Evolutionary conservation across 495 filamentous ascomycete species (phyloP).

Genomic region (Pyrenula aspistea): DNA sequence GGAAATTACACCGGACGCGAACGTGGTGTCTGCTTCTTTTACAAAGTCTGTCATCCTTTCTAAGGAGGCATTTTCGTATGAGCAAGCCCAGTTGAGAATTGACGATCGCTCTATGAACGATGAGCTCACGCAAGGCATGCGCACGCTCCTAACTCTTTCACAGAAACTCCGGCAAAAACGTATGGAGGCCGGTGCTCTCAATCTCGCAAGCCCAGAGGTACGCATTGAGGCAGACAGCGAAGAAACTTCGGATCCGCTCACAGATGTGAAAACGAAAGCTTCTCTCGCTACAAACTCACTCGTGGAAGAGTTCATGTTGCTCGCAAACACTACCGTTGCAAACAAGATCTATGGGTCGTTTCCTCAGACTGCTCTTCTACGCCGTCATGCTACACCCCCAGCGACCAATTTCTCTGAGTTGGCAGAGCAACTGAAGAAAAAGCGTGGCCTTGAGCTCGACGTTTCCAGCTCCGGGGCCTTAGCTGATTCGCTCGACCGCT

Average conservation of each 20-base stretch:
- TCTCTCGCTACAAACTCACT: constrained; percentile 93
- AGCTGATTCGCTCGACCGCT: constrained; percentile 79
- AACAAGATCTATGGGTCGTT: constrained; percentile 77
- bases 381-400: constrained; percentile 82
- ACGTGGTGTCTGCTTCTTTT: constrained; percentile 71
- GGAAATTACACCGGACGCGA: constrained; percentile 78
- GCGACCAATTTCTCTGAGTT: constrained; percentile 95
- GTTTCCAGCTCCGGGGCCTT: constrained; percentile 81
- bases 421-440: constrained; percentile 73
- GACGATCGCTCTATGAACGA: constrained; percentile 79
- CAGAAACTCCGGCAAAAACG: constrained; percentile 92
- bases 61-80: constrained; percentile 96
- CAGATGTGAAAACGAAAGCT: constrained; percentile 86
- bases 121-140: constrained; percentile 82
- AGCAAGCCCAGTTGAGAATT: constrained; percentile 85
- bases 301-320: constrained; percentile 98
- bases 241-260: constrained; percentile 86
- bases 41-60: constrained; percentile 97
- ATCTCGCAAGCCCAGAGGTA: constrained; percentile 90
- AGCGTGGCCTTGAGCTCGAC: constrained; percentile 63
- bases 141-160: constrained; percentile 73
- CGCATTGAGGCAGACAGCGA: constrained; percentile 88
- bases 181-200: constrained; percentile 89
- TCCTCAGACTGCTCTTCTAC: constrained; percentile 87
- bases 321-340: constrained; percentile 92